Evolutionary conservation across 495 filamentous ascomycete species (phyloP), one percentile per base, ranked within the genome.

Genomic region (Neurospora sp.): DNA sequence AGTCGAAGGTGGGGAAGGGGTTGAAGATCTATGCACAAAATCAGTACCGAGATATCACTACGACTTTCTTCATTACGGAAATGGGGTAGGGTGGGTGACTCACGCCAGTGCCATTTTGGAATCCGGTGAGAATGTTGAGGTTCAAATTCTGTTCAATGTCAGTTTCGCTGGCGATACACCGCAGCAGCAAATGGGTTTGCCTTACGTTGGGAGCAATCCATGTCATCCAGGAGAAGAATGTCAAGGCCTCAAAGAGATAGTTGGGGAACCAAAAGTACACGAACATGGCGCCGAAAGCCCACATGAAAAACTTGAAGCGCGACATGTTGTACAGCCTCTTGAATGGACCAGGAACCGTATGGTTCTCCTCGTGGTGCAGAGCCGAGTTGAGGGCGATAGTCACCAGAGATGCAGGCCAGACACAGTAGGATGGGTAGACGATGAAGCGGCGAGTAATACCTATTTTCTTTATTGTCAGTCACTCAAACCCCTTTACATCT

Each of bases 251-350:
- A 59, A 83, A 82, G 72, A 84, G 76, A 75, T 80, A 82, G 74
- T 84, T 83, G 48, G 83, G 83, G 39, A 84, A 79, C 83, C 83
- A 84, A 72, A 84, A 84, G 73, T 82, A 84, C 40, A 80, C 74
- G 41, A 83, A 84, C 81, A 83, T 84, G 68, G 74, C 72, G 9
- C 71, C 74, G 35, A 83, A 82, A 2, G 78, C 79, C 14, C 74
- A 71, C 37, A 71, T 37, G 74, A 84, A 84, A 71, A 80, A 81
- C 74, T 73, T 80, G 35, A 84, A 76, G 0, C 83, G 79, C 3
- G 78, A 76, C 40, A 80, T 75, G 22, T 70, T 79, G 78, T 78
- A 83, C 14, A 79, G 38, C 65, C 73, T 77, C 45, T 76, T 78
- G 72, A 82, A 79, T 4, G 83, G 83, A 10, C 82, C 81, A 3